Conservation (phyloP, 345 rosid genomes). For the Populus ilicifolia region DNA sequence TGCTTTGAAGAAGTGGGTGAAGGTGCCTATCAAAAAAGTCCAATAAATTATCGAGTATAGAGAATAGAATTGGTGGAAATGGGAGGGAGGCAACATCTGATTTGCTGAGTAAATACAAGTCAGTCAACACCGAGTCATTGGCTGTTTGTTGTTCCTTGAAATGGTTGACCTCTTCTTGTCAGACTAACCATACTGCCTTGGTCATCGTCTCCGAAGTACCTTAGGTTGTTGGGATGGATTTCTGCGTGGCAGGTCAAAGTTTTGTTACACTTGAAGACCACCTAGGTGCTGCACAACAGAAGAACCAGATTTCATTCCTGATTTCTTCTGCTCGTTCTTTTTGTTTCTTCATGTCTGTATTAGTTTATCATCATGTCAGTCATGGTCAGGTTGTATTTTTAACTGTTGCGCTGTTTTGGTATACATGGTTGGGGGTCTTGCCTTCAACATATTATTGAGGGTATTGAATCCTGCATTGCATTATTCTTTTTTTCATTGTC, state of each 20-base stretch:
- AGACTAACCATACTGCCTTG: constrained; percentile 1
- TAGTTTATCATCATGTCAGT: constrained; percentile 18
- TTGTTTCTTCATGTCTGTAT: constrained; percentile 19
- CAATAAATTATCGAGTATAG: constrained; percentile 11
- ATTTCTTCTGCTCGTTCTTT: constrained; percentile 1
- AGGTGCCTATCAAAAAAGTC: neutral
- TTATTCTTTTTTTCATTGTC: constrained; percentile 17
- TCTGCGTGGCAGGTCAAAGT: constrained; percentile 10
- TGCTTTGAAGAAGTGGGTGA: constrained; percentile 12
- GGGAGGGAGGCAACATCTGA: constrained; percentile 2
- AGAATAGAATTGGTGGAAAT: constrained; percentile 6
- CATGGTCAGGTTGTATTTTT: constrained; percentile 24
- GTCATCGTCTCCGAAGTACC: constrained; percentile 4
- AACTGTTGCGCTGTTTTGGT: constrained; percentile 4
- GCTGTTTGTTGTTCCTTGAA: neutral
- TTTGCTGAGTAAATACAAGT: constrained; percentile 8
- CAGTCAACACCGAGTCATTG: constrained; percentile 6
- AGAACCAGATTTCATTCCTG: constrained; percentile 14
- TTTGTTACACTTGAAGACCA: constrained; percentile 21
- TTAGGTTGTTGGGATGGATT: constrained; percentile 15
- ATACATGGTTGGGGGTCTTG: constrained; percentile 18
- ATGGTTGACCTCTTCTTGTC: constrained; percentile 8
- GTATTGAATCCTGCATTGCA: constrained; percentile 35
- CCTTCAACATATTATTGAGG: constrained; percentile 25
- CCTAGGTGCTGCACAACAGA: constrained; percentile 16